A percentile compares a stretch with the other conserved stretches of the same genome.
These are phyloP conservation scores for Inga oerstediana DNA, from an alignment of 306 rosid genomes.

Conservation along the genomic window DNA sequence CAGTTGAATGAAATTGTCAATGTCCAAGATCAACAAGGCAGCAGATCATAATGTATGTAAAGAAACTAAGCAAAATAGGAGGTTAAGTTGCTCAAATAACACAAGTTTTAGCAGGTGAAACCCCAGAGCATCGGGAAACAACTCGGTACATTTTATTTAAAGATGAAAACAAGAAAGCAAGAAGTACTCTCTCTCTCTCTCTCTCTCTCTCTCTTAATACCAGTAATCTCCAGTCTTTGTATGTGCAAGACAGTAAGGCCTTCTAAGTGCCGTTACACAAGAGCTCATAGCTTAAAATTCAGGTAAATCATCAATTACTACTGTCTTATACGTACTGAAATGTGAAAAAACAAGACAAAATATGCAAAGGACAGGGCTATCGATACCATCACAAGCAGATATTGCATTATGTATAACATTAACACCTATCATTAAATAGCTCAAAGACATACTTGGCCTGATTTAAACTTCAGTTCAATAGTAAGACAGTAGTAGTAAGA, in stretches of 20 bases:
- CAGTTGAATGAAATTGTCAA: neutral
- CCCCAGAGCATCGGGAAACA: neutral
- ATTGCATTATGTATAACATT: neutral
- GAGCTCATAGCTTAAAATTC: neutral
- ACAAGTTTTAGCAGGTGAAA: conserved; percentile 9
- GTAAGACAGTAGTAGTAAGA: neutral
- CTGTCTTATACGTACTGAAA: neutral
- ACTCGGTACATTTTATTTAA: neutral
- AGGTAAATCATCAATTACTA: neutral
- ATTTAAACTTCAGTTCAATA: neutral
- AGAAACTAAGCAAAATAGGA: conserved; percentile 18
- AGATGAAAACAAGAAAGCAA: too few species aligned
- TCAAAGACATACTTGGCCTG: neutral
- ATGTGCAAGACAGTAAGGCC: neutral
- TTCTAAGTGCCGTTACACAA: neutral
- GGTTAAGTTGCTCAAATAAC: neutral
- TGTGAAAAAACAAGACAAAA: neutral
- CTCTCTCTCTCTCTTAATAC: too few species aligned
- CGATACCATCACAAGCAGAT: neutral
- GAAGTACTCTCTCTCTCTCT: too few species aligned
- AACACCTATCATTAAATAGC: neutral
- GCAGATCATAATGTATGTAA: neutral
- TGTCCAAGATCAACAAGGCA: neutral
- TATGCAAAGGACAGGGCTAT: neutral
- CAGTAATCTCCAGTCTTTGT: neutral